Base-by-base conservation (phyloP, 139 green algal species). In the Dunaliella primolecta region DNA sequence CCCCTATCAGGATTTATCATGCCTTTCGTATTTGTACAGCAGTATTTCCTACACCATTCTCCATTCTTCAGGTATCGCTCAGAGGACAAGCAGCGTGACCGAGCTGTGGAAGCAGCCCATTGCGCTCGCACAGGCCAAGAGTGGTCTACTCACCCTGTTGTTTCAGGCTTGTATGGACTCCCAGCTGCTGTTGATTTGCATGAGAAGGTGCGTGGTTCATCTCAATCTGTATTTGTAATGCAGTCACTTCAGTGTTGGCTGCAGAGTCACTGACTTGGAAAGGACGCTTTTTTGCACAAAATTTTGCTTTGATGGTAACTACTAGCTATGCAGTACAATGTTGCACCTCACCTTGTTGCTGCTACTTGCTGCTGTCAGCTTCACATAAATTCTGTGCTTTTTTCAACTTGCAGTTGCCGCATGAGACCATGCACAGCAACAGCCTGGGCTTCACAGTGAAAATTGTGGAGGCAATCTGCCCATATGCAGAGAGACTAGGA, bases 21-120 rank as follows among this genome's bases (percentile, higher is more conserved):
- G n/a, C n/a, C n/a, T n/a, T n/a, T n/a, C n/a, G n/a, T n/a, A n/a
- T n/a, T n/a, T n/a, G n/a, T n/a, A n/a, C n/a, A n/a, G n/a, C n/a
- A n/a, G n/a, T n/a, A n/a, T n/a, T n/a, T n/a, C n/a, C n/a, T n/a
- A n/a, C n/a, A n/a, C n/a, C n/a, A n/a, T n/a, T n/a, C n/a, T n/a
- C n/a, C n/a, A n/a, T n/a, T n/a, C n/a, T n/a, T n/a, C 15, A 64
- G 46, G 46, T 64, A 64, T 15, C 46, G 46, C 46, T 25, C 7
- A 25, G 15, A 64, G 46, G 46, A 64, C 7, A 7, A 64, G 46
- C 46, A 64, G 46, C 46, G 15, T 7, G 7, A 15, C 15, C 7
- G 7, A 64, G 7, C 15, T 15, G 15, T 64, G 15, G 7, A 7
- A 64, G 15, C 46, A 25, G 46, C 95, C 29, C 82, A n/a, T n/a